Percentiles rank a stretch among this genome's conserved stretches.
Evolutionary conservation across 2,329 filamentous ascomycete genomes (phyloP).

Genomic region (Keithomyces neogunnii): DNA sequence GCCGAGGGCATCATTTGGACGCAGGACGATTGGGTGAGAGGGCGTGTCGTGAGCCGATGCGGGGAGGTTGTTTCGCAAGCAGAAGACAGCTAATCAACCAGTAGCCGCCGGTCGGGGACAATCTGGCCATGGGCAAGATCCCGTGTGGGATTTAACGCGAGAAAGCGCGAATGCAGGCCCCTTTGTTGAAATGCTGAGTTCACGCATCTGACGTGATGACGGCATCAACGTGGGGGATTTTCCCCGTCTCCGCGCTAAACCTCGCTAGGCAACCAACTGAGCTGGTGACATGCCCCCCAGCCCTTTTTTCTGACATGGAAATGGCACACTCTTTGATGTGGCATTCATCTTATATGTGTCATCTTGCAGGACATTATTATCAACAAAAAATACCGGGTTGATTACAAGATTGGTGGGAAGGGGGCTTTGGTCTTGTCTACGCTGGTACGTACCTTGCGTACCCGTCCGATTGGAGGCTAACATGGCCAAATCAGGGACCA

Average conservation of each 20-base stretch:
- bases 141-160: no score
- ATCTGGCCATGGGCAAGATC: no score
- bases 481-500: conserved; percentile 62
- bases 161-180: no score
- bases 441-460: conserved; percentile 5
- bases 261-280: no score
- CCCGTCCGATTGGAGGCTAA: not conserved
- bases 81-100: not conserved
- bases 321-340: no score
- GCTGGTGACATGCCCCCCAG: no score
- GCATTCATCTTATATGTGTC: not conserved
- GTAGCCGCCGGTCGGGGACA: not conserved
- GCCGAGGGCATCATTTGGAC: not conserved
- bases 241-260: no score
- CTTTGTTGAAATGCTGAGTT: no score
- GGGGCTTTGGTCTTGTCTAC: conserved; percentile 13
- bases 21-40: not conserved
- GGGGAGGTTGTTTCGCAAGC: not conserved
- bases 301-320: no score
- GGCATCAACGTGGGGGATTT: no score
- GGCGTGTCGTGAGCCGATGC: conserved; percentile 12
- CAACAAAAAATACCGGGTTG: conserved; percentile 12
- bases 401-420: conserved; percentile 12
- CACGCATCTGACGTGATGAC: no score
- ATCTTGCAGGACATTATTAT: conserved; percentile 11